Evolutionary conservation across 164 flowering plant species (phyloP), one percentile per base, ranked within the genome.

Genomic region (Taxillus chinensis): DNA sequence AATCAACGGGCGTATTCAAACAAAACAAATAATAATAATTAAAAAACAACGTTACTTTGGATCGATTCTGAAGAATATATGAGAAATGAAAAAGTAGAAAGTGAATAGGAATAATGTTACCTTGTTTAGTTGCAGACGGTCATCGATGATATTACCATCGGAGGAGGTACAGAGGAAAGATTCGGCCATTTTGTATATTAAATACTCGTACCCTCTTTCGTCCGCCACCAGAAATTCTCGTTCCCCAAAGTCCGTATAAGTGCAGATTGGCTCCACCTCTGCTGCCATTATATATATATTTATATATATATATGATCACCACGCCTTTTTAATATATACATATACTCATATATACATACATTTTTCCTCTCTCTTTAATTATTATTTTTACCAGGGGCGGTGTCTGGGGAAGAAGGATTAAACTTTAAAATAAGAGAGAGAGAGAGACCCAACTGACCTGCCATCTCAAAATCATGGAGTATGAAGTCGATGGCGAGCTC

Each of bases 231-330:
- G 65, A 78, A 78, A 88, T 56, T 91, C 97, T 45, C 76, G 60
- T 42, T 91, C 96, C 45, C 97, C 97, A 61, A 78, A 86, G 39
- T 91, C 97, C 3, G 76, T 69, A 58, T 80, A 89, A 0, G 96
- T 92, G 3, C 92, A 82, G 70, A 92, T 92, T 27, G 98, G 98
- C 72, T 92, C 95, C 56, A 87, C 98, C 75, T 92, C 98, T 92
- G 77, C 40, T 14, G 48, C 45, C 68, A 63, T 48, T 39, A 10
- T 56, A 54, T 13, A 27, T 27, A 27, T 27, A 27, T 27, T n/a
- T n/a, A n/a, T 39, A 10, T 56, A 54, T 13, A 27, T 27, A 27
- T 27, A 27, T 27, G 27, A 27, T 27, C 27, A 27, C 27, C 0
- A 27, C n/a, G n/a, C n/a, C n/a, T n/a, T n/a, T n/a, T n/a, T n/a